Evolutionary conservation across 208 protist genomes (phyloP), one percentile per base, ranked within the genome.

Genomic region (Crithidia thermophila): DNA sequence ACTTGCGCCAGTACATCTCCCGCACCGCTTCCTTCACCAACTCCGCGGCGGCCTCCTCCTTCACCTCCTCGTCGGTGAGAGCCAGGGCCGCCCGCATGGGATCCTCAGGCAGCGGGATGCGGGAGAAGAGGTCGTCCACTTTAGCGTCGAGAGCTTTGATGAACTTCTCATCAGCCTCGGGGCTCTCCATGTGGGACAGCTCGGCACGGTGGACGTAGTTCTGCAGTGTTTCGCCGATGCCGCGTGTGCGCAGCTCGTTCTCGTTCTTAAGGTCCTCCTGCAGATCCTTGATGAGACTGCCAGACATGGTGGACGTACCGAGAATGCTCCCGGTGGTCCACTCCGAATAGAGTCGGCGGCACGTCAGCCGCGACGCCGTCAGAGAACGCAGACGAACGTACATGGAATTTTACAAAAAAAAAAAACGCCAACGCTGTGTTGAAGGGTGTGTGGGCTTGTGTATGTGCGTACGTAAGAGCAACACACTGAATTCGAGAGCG

Each of bases 121-220:
- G 65, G 3, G 82, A 53, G 68, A 96, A 96, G 28, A 94, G 77
- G 68, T 86, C 75, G 20, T 94, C 83, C 2, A 91, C 70, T 43
- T 81, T 80, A 1, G 37, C 42, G 11, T 77, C 67, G 11, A 94
- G 57, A 23, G 77, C 75, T 34, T 76, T 74, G 10, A 78, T 13
- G 52, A 90, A 88, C 25, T 74, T 66, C 5, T 68, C 74, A 60
- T 96, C 91, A 5, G 77, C 79, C 60, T 94, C 84, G 0, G 91
- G 88, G 72, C 88, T 92, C 50, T 96, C 88, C 73, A 96, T 87
- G 67, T 96, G 91, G 34, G 84, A 82, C 42, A 96, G 72, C 50
- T 90, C 84, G 7, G 82, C 75, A 5, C 68, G 62, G 25, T 77
- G 37, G 43, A 91, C 64, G 51, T 68, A 87, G 59, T 79, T 87